A percentile compares a stretch with the other conserved stretches of the same genome.
Conservation (phyloP, 352 stramenopile genomes). For the Phytophthora hybrid region DNA sequence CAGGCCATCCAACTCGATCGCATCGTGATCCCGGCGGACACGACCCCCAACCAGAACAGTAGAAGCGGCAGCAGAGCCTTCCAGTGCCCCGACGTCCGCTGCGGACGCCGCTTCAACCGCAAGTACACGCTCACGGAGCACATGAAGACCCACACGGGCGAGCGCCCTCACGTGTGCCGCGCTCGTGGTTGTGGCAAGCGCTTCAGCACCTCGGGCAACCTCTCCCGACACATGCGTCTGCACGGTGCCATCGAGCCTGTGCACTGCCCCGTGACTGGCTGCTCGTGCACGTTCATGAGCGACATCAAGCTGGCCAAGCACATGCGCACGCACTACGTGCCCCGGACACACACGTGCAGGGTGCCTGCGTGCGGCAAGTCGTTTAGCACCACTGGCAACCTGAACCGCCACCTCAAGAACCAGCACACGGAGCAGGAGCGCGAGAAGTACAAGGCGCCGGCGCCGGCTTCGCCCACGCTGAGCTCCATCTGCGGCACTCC, state of each 20-base stretch:
- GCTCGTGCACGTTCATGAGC: conserved; percentile 44
- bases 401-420: conserved; percentile 61
- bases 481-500: conserved; percentile 35
- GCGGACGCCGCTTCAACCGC: conserved; percentile 66
- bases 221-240: conserved; percentile 56
- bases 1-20: conserved; percentile 31
- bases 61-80: conserved; percentile 44
- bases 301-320: conserved; percentile 55
- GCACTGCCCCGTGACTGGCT: conserved; percentile 38
- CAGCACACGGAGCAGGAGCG: conserved; percentile 45
- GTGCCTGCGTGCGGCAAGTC: conserved; percentile 50
- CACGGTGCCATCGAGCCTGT: conserved; percentile 52
- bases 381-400: conserved; percentile 62
- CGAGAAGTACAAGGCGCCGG: conserved; percentile 19
- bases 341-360: conserved; percentile 47
- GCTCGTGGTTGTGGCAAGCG: conserved; percentile 52
- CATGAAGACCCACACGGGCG: conserved; percentile 80
- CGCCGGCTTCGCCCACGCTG: conserved; percentile 15
- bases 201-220: conserved; percentile 62
- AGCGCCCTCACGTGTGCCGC: conserved; percentile 51
- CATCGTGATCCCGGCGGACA: conserved; percentile 23
- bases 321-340: conserved; percentile 52
- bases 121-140: conserved; percentile 79
- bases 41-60: conserved; percentile 21
- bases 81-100: conserved; percentile 50